Evolutionary conservation across 805 yeast genomes (phyloP), one percentile per base, ranked within the genome.

Genomic region (Metahyphopichia silvanorum): DNA sequence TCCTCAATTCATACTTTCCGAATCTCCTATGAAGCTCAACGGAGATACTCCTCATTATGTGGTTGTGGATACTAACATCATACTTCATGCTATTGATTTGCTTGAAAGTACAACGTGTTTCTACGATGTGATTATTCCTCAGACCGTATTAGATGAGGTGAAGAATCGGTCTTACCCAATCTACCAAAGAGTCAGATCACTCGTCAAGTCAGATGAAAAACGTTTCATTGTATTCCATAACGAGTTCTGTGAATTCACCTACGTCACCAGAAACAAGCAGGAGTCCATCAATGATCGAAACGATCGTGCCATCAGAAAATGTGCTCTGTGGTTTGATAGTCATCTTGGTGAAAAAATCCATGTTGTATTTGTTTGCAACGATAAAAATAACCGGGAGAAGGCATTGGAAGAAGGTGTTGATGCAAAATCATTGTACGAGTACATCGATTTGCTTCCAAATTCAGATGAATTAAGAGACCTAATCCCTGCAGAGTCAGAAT

Each of bases 111-210:
- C 70, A 14, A 71, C 74, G 19, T 82, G 85, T 33, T 86, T 93
- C 51, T 82, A 73, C 49, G 98, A 93, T 59, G 96, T 89, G 12
- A 82, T 93, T 35, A 66, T 93, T n/a, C 96, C 98, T 2, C 98
- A 93, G 55, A 84, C 95, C 5, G 97, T 87, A 2, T 66, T 93
- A 21, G 97, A 94, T 46, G 98, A 93, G 57, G 96, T 91, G 7
- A 77, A 86, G 43, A 87, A 87, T 53, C 71, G 82, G 50, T 86
- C 95, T 31, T 77, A 80, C 50, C 96, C 98, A 4, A 80, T 91
- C 13, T 93, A 89, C 55, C 79, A 85, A 48, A 73, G 98, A 53
- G 60, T 91, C 29, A 73, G 97, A 49, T 75, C 84, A 2, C 63
- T 93, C 13, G 79, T 86, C 19, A 82, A 85, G 46, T 69, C 76